These are phyloP conservation scores for Closterium sp. DNA, from an alignment of 139 green algal genomes.

Conservation along the genomic window DNA sequence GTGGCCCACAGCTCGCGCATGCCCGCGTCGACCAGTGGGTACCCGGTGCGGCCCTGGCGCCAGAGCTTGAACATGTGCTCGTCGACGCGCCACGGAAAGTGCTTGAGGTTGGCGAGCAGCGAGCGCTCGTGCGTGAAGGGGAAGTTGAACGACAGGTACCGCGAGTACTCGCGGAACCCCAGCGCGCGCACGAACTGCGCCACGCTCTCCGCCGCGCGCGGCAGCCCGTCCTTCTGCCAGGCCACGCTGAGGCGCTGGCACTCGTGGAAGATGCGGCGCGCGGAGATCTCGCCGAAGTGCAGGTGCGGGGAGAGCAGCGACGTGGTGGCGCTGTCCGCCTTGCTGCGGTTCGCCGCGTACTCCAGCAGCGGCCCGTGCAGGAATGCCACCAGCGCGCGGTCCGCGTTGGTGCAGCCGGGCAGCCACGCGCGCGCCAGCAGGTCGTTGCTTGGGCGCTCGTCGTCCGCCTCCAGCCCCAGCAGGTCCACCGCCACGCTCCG, in stretches of 20 bases:
- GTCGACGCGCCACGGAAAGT: conserved; percentile 81
- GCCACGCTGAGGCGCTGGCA: conserved; percentile 16
- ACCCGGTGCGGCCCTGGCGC: conserved; percentile 78
- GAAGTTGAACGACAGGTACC: conserved; percentile 94
- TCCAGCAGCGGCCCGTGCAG: conserved; percentile 59
- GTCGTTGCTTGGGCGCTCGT: conserved; percentile 71
- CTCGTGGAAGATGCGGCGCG: conserved; percentile 50
- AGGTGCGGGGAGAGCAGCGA: conserved; percentile 87
- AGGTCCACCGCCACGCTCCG: conserved; percentile 56
- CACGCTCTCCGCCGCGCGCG: conserved; percentile 15
- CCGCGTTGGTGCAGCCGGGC: conserved; percentile 65
- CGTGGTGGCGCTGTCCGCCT: conserved; percentile 72
- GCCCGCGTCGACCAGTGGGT: conserved; percentile 81
- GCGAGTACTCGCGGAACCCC: conserved; percentile 83
- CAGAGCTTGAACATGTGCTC: conserved; percentile 66
- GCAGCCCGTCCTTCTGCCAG: conserved; percentile 38
- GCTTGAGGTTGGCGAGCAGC: conserved; percentile 82
- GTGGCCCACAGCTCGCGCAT: conserved; percentile 86
- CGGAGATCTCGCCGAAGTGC: conserved; percentile 79
- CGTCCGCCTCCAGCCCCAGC: conserved; percentile 71
- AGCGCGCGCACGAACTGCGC: conserved; percentile 77
- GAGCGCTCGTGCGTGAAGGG: conserved; percentile 91
- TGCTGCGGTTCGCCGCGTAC: conserved; percentile 72
- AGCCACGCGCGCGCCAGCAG: conserved; percentile 74
- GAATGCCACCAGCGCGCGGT: conserved; percentile 70